Evolutionary conservation across 805 yeast species (phyloP), one percentile per base, ranked within the genome.

Genomic region (Candida yuanshanica): DNA sequence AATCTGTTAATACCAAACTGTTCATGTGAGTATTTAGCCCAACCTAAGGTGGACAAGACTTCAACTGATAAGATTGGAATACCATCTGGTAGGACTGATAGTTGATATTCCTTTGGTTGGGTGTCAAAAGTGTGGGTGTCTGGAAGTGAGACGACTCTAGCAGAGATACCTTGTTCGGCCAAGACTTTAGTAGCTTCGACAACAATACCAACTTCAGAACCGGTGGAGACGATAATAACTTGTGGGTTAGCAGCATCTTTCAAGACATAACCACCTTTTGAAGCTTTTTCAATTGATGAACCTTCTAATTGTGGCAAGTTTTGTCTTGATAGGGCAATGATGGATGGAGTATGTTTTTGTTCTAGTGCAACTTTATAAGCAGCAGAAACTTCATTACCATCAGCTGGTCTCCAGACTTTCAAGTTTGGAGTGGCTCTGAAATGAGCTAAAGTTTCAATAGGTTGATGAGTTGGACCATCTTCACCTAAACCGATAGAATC

Each of bases 1-100:
- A 93, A 93, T 72, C 87, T 80, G 79, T 88, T 80, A 62, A 93
- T 75, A 70, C 97, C 96, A 59, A 91, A 87, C 68, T 89, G 95
- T 74, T 85, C 95, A 72, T 93, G 99, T 45, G 97, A 79, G 75
- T 89, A 93, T 69, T 81, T 85, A 58, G 82, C 73, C 99, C 99
- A 93, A 44, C 96, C 96, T 56, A 76, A 72, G 41, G 96, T 80
- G 43, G 95, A 68, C 80, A 88, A 74, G 39, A 89, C 98, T 79
- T 93, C 99, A 51, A 91, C 86, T 43, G 96, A 87, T 68, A 93
- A 51, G 62, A 87, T 81, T 66, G 98, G 98, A 42, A 85, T 79
- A 59, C 93, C 95, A 64, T 90, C 95, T 63, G 99, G 99, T 68
- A 93, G 75, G 48, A 93, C 95, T 43, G 87, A 74, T 59, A 86